A percentile compares a stretch with the other conserved stretches of the same genome.
Conservation (phyloP, 805 yeast genomes). For the Saturnispora besseyi region DNA sequence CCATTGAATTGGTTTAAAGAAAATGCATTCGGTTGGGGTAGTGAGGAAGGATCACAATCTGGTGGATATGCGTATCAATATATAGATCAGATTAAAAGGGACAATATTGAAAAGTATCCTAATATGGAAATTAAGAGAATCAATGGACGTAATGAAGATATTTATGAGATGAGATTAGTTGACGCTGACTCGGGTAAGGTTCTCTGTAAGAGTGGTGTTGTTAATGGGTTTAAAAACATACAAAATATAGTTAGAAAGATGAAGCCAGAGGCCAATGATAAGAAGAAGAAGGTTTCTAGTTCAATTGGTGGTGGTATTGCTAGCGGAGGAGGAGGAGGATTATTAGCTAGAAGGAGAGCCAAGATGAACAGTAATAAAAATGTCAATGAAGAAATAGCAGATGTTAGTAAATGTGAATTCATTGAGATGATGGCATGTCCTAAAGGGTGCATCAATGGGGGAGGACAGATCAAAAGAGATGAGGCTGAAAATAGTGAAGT, state of each 20-base stretch:
- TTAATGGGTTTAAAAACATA: slow-evolving; percentile 90
- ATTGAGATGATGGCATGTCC: slow-evolving; percentile 99
- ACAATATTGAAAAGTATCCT: background rate
- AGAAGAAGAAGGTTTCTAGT: too few species aligned
- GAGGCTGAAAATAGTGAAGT: slow-evolving; percentile 23
- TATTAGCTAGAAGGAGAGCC: slow-evolving; percentile 37
- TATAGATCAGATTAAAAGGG: slow-evolving; percentile 26
- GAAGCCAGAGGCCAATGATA: slow-evolving; percentile 33
- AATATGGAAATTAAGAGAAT: slow-evolving; percentile 30
- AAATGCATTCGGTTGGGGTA: slow-evolving; percentile 50
- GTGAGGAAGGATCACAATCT: slow-evolving; percentile 70
- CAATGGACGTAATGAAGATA: slow-evolving; percentile 68
- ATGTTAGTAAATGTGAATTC: slow-evolving; percentile 63
- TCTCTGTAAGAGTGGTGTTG: slow-evolving; percentile 46
- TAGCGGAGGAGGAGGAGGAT: slow-evolving; percentile 9
- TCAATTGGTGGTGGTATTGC: too few species aligned
- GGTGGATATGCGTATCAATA: slow-evolving; percentile 86
- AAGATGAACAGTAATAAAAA: slow-evolving; percentile 11
- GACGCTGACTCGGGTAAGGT: slow-evolving; percentile 30
- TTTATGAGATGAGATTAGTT: slow-evolving; percentile 56
- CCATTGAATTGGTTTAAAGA: slow-evolving; percentile 53
- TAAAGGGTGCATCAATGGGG: slow-evolving; percentile 95
- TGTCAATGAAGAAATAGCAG: slow-evolving; percentile 28
- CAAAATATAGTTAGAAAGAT: slow-evolving; percentile 86
- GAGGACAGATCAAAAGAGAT: slow-evolving; percentile 70